Conservation (phyloP, 2,329 filamentous ascomycete genomes). For the Fusarium tuaranense region DNA sequence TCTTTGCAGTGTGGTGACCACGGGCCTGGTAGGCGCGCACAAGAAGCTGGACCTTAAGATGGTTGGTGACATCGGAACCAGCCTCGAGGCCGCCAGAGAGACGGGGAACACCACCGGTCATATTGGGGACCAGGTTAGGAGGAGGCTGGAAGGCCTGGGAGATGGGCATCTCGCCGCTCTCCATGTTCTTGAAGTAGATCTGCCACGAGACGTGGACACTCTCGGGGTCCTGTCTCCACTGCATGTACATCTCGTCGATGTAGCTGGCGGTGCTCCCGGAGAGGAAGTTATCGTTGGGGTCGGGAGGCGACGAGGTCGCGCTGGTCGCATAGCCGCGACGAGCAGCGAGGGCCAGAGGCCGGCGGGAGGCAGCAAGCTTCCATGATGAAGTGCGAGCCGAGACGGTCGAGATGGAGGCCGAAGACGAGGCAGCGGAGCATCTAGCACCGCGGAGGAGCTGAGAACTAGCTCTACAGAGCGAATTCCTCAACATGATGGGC, state of each 20-base stretch:
- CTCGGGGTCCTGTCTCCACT: slow-evolving; percentile 93
- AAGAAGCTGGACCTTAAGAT: slow-evolving; percentile 97
- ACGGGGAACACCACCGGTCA: slow-evolving; percentile 80
- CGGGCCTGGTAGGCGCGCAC: slow-evolving; percentile 98
- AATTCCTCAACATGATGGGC: slow-evolving; percentile 77
- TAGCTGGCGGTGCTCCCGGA: slow-evolving; percentile 98
- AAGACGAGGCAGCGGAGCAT: slow-evolving; percentile 55
- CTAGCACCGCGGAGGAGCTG: slow-evolving; percentile 69
- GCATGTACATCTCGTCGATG: slow-evolving; percentile 99
- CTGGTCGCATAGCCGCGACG: slow-evolving; percentile 66
- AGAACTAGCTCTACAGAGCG: slow-evolving; percentile 73
- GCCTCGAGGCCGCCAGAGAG: slow-evolving; percentile 77
- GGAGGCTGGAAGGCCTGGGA: slow-evolving; percentile 97
- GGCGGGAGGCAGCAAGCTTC: slow-evolving; percentile 59
- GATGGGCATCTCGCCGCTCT: slow-evolving; percentile 96
- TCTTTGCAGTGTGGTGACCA: slow-evolving; percentile 97
- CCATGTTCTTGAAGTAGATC: slow-evolving; percentile 99
- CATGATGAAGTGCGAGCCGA: slow-evolving; percentile 56
- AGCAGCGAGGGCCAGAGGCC: slow-evolving; percentile 61
- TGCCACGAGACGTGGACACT: slow-evolving; percentile 99
- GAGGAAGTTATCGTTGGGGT: slow-evolving; percentile 95
- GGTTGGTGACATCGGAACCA: slow-evolving; percentile 89
- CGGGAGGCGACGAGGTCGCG: slow-evolving; percentile 67
- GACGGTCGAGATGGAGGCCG: slow-evolving; percentile 57
- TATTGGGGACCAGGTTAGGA: slow-evolving; percentile 87